Evolutionary conservation across 1,139 yeast species (phyloP).

Genomic region (Yamadazyma pseudoaaseri): DNA sequence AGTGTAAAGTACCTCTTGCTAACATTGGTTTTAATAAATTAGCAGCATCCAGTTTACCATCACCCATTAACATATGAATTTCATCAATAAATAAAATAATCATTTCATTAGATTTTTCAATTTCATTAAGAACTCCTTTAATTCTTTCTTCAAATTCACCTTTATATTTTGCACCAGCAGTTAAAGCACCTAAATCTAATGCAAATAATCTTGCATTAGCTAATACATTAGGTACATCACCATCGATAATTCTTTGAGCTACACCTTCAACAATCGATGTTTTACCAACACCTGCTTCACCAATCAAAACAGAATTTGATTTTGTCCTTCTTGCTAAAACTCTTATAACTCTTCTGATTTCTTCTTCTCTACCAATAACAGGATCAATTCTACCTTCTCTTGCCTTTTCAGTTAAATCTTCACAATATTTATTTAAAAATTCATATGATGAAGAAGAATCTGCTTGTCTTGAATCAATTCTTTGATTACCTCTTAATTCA

Average conservation of each 20-base stretch:
- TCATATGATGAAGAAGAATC: constrained; percentile 86
- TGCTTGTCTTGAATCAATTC: constrained; percentile 92
- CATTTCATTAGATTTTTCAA: constrained; percentile 82
- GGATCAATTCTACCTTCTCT: constrained; percentile 95
- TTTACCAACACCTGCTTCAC: constrained; percentile 99
- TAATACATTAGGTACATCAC: constrained; percentile 88
- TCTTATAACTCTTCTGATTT: constrained; percentile 90
- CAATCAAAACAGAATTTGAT: constrained; percentile 93
- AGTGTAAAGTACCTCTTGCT: constrained; percentile 94
- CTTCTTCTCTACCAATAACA: constrained; percentile 98
- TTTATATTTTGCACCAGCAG: constrained; percentile 98
- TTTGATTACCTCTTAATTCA: constrained; percentile 83
- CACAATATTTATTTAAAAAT: constrained; percentile 84
- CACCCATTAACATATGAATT: constrained; percentile 99
- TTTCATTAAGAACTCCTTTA: constrained; percentile 92
- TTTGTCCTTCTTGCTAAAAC: constrained; percentile 94
- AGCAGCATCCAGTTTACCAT: constrained; percentile 92
- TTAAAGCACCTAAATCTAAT: constrained; percentile 89
- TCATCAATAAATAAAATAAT: constrained; percentile 92
- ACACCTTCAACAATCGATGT: constrained; percentile 98
- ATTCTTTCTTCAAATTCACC: constrained; percentile 98
- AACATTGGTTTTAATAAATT: constrained; percentile 94
- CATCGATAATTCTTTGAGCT: constrained; percentile 94
- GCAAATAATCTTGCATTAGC: constrained; percentile 80
- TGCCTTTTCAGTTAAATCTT: constrained; percentile 90